Evolutionary conservation across 768 basidiomycete genomes (phyloP), one percentile per base, ranked within the genome.

Genomic region (Daedalea quercina): DNA sequence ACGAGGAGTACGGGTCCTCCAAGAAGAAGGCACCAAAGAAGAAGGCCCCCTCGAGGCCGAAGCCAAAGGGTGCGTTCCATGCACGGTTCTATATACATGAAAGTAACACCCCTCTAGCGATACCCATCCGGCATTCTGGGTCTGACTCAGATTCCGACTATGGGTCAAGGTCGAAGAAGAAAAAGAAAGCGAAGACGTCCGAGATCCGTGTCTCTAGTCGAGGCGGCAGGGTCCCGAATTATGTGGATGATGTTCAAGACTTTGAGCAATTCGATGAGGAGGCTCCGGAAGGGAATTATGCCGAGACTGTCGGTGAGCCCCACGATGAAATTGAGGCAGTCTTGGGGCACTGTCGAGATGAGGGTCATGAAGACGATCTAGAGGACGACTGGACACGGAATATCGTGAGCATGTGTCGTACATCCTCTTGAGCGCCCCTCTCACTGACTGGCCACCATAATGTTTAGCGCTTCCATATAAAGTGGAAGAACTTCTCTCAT

Each of bases 401-500:
- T 64, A 79, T 95, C 60, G 94, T 93, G 37, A 40, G 37, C 37
- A 68, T 55, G 59, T 60, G 48, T 20, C 23, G 20, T 15, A 3
- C 44, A 42, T 47, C 15, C 35, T 40, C 22, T 12, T 20, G 15
- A 33, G n/a, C 50, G 41, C 46, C 11, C 15, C 22, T 3, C 19
- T 22, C 24, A 11, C 15, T 11, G 43, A 55, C 31, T 47, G 2
- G 6, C 28, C 28, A 11, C 28, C 28, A 6, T 11, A 11, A 4
- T 31, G 28, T 31, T 6, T 64, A 96, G 94, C 93, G 94, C 48
- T 99, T 88, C 76, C 93, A 97, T 67, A 94, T 99, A 76, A 99
- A 99, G 70, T 99, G 96, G 96, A 97, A 98, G 70, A 85, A 84
- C 61, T 98, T 94, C 69, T 96, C 94, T 9, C 95, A 98, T 67